These are phyloP conservation scores for Ascomycota sp. DNA, from an alignment of 2,329 filamentous ascomycete genomes.

Conservation along the genomic window DNA sequence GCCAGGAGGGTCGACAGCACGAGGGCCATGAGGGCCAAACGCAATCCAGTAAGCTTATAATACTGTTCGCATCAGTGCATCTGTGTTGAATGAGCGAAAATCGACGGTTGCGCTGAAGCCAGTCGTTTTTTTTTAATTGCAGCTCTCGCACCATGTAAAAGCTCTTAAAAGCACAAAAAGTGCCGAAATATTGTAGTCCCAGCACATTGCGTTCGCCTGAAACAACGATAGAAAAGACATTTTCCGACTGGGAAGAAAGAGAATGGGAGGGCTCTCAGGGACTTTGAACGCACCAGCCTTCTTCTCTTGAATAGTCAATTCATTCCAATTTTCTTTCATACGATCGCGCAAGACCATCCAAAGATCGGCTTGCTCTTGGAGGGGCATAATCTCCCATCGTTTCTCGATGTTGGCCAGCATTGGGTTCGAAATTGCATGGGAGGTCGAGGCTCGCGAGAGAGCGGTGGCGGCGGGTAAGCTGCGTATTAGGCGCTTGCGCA, in stretches of 20 bases:
- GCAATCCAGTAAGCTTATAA: slow-evolving; percentile 90
- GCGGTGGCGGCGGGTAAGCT: too few species aligned
- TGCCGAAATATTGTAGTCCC: too few species aligned
- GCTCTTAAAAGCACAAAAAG: too few species aligned
- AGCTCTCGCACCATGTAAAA: too few species aligned
- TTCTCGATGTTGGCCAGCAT: slow-evolving; percentile 97
- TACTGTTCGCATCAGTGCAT: slow-evolving; percentile 19
- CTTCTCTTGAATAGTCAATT: slow-evolving; percentile 93
- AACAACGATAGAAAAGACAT: slow-evolving; percentile 9
- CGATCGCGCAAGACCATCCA: slow-evolving; percentile 97
- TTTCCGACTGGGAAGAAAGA: slow-evolving; percentile 7
- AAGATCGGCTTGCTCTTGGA: slow-evolving; percentile 96
- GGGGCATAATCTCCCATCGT: slow-evolving; percentile 94
- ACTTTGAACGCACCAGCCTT: slow-evolving; percentile 62
- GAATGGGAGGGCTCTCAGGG: slow-evolving; percentile 1
- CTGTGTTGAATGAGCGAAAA: too few species aligned
- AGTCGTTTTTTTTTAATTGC: too few species aligned
- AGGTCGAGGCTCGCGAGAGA: slow-evolving; percentile 37
- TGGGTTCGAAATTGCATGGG: slow-evolving; percentile 93
- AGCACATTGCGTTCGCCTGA: too few species aligned
- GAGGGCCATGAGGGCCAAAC: slow-evolving; percentile 90
- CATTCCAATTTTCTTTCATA: slow-evolving; percentile 96
- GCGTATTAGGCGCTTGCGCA: too few species aligned
- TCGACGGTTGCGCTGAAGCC: too few species aligned
- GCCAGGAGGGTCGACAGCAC: slow-evolving; percentile 61